These are phyloP conservation scores for Zalaria sp. DNA, from an alignment of 2,329 filamentous ascomycete genomes.

Conservation along the genomic window DNA sequence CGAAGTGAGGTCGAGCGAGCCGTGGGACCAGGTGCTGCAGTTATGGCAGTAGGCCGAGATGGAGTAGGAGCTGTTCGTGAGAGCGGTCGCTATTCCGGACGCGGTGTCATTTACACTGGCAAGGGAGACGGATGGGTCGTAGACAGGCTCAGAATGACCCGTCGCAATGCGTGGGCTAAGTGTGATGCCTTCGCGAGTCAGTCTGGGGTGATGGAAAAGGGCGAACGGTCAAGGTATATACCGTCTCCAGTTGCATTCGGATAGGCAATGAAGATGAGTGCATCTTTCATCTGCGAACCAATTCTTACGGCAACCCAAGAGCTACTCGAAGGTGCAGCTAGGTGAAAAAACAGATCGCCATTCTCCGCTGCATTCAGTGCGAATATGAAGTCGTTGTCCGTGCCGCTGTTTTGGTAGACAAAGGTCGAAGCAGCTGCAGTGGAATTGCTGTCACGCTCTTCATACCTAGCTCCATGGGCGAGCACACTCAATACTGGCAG, in stretches of 20 bases:
- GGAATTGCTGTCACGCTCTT: too few relatives aligned
- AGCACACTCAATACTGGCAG: too few relatives aligned
- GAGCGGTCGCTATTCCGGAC: slow-evolving; percentile 14
- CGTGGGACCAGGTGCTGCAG: slow-evolving; percentile 23
- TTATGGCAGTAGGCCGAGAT: slow-evolving; percentile 24
- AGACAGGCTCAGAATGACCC: slow-evolving; percentile 21
- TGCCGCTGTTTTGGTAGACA: background rate
- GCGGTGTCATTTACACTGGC: slow-evolving; percentile 18
- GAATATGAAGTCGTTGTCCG: background rate
- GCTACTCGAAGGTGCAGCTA: slow-evolving; percentile 5
- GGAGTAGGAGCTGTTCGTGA: slow-evolving; percentile 13
- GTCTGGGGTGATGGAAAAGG: slow-evolving; percentile 7
- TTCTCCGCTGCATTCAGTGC: background rate
- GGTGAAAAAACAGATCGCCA: background rate
- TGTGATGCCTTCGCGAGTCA: slow-evolving; percentile 17
- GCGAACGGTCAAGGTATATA: slow-evolving; percentile 3
- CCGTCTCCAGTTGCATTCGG: slow-evolving; percentile 15
- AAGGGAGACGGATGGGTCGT: slow-evolving; percentile 14
- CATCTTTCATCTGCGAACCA: slow-evolving; percentile 26
- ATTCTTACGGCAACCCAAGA: slow-evolving; percentile 32
- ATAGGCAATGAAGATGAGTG: slow-evolving; percentile 32
- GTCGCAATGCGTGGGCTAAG: slow-evolving; percentile 22
- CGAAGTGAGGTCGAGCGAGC: slow-evolving; percentile 19
- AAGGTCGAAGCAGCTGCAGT: background rate
- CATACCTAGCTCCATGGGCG: too few relatives aligned